Conservation (phyloP, 164 flowering plant genomes). For the Aristolochia fimbriata region DNA sequence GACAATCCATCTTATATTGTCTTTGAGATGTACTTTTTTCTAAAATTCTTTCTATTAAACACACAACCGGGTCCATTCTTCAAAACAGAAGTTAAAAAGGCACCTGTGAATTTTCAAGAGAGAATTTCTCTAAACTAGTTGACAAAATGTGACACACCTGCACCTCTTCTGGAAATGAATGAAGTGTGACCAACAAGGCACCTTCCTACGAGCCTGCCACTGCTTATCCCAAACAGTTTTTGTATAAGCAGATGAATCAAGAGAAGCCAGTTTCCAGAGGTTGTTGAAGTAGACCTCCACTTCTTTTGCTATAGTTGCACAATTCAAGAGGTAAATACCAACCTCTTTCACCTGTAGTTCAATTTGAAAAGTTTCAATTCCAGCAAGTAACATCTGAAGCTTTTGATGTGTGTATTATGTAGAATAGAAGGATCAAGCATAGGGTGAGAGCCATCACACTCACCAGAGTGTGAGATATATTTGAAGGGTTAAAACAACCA, state of each 20-base stretch:
- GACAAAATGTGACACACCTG: slow-evolving; percentile 39
- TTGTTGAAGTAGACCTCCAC: slow-evolving; percentile 61
- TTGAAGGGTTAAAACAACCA: too few relatives aligned
- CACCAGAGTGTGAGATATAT: too few relatives aligned
- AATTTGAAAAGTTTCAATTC: neutral
- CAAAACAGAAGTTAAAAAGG: too few relatives aligned
- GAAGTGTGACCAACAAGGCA: slow-evolving; percentile 98
- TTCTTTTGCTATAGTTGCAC: slow-evolving; percentile 51
- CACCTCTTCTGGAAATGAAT: slow-evolving; percentile 39
- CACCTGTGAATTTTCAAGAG: neutral
- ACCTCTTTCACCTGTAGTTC: slow-evolving; percentile 76
- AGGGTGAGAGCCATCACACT: too few relatives aligned
- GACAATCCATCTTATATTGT: too few relatives aligned
- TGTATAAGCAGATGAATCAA: slow-evolving; percentile 56
- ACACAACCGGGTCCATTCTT: too few relatives aligned
- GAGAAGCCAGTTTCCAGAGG: slow-evolving; percentile 63
- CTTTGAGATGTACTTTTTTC: too few relatives aligned
- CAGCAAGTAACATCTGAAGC: too few relatives aligned
- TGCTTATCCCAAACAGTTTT: slow-evolving; percentile 55
- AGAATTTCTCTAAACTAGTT: neutral
- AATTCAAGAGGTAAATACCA: slow-evolving; percentile 71
- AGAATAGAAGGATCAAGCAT: too few relatives aligned
- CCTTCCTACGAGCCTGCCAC: slow-evolving; percentile 65
- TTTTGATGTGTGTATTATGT: too few relatives aligned
- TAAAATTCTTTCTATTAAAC: too few relatives aligned